Evolutionary conservation across 1,139 yeast species (phyloP).

Genomic region (Zygosaccharomyces sapae): DNA sequence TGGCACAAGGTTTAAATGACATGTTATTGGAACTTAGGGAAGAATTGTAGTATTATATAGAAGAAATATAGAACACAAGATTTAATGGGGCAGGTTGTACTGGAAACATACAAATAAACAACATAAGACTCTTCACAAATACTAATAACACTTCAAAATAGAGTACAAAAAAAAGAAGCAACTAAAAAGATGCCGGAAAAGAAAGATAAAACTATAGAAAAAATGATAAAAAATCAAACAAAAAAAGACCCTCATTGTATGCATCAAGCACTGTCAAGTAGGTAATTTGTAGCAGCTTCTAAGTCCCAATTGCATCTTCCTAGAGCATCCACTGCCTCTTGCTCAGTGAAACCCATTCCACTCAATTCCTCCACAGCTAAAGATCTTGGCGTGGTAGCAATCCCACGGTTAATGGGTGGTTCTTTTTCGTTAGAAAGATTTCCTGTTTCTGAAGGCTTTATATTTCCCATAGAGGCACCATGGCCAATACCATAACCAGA

Average conservation of each 20-base stretch:
- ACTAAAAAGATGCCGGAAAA: background rate
- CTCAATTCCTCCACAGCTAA: constrained; percentile 67
- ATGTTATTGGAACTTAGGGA: constrained; percentile 31
- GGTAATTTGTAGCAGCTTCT: constrained; percentile 77
- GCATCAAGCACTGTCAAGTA: constrained; percentile 59
- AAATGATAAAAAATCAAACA: constrained; percentile 1
- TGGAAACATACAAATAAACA: background rate
- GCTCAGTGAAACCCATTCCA: constrained; percentile 82
- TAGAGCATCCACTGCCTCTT: constrained; percentile 65
- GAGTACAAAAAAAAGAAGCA: background rate
- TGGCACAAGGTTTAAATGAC: constrained; percentile 29
- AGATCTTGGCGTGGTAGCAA: constrained; percentile 42
- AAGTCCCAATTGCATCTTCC: constrained; percentile 67
- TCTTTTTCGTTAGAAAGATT: constrained; percentile 8
- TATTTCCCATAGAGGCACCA: background rate
- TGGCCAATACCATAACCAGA: constrained; percentile 3
- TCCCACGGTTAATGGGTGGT: constrained; percentile 30
- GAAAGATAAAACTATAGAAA: background rate
- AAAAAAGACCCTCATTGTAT: background rate
- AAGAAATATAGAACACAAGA: background rate
- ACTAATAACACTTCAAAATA: background rate
- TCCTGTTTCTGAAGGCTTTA: constrained; percentile 11
- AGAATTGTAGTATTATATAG: background rate
- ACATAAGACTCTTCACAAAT: constrained; percentile 1
- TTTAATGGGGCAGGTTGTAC: background rate